Base-by-base conservation (phyloP, 768 basidiomycete species). In the Suillus subalutaceus region DNA sequence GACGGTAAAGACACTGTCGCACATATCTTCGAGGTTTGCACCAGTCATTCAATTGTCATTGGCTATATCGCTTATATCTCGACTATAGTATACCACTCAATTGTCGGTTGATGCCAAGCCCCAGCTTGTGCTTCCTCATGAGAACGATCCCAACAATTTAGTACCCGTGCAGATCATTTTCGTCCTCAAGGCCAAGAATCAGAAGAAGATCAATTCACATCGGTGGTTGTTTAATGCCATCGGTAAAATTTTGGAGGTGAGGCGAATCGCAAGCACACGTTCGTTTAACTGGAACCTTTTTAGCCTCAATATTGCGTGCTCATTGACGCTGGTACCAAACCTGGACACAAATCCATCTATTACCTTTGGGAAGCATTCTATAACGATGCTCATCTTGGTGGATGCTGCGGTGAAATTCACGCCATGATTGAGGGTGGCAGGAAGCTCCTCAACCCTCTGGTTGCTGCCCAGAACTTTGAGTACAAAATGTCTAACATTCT, bases 401-500 rank as follows among this genome's bases (percentile, higher is more conserved):
- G 94, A 56, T 94, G 92, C 74, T 96, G 94, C 78, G 95, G 94
- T 70, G 95, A 97, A 83, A 96, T 97, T 70, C 92, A 96, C 68
- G 96, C 96, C 67, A 97, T 97, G 96, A 92, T 97, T 72, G 88
- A 95, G 77, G 93, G 94, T 18, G 95, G 95, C 53, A 89, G 78
- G 78, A 97, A 97, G 77, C 86, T 98, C 32, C 77, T 98, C 67
- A 98, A 98, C 73, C 96, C 94, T 23, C 81, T 96, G 59, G 86
- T 98, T 38, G 96, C 96, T 9, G 95, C 96, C 18, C 96, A 98
- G 77, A 97, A 98, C 79, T 96, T 96, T 72, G 95, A 96, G 80
- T 97, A 97, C 81, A 97, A 95, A 81, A 97, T 98, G 93, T 96
- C 94, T 55, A 97, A 98, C 79, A 97, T 99, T 73, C 83, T 98